Conservation (phyloP, 2,329 filamentous ascomycete species). For the Exophiala sp. region DNA sequence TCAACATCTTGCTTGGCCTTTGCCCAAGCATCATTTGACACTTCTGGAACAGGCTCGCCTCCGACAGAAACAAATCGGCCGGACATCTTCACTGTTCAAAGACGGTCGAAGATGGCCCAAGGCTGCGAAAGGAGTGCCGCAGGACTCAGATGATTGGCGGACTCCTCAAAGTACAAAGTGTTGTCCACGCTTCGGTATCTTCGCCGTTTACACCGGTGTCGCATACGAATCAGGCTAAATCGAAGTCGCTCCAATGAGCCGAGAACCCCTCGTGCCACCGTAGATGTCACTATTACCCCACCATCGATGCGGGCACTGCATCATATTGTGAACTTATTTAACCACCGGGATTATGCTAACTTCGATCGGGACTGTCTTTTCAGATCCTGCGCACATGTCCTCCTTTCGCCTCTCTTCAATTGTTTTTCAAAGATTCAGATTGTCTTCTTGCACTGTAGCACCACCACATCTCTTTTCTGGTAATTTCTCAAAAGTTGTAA, state of each 20-base stretch:
- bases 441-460: slow-evolving; percentile 10
- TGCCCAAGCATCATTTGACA: slow-evolving; percentile 42
- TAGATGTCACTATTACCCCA: too few relatives aligned
- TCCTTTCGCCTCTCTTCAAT: slow-evolving; percentile 5
- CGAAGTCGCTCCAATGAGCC: too few relatives aligned
- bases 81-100: slow-evolving; percentile 35
- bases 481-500: background rate
- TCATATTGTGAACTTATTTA: background rate
- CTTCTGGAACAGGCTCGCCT: slow-evolving; percentile 41
- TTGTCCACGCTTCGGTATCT: too few relatives aligned
- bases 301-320: background rate
- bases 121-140: too few relatives aligned
- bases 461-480: background rate
- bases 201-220: too few relatives aligned
- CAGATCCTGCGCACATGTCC: slow-evolving; percentile 13
- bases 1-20: slow-evolving; percentile 38
- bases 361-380: background rate
- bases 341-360: slow-evolving; percentile 12
- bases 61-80: slow-evolving; percentile 43
- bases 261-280: too few relatives aligned
- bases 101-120: too few relatives aligned
- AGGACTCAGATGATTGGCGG: too few relatives aligned
- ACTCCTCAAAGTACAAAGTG: too few relatives aligned
- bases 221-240: too few relatives aligned
- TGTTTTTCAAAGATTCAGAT: slow-evolving; percentile 9